These are phyloP conservation scores for Scutellaria barbata DNA, from an alignment of 257 asterid species.

Conservation along the genomic window DNA sequence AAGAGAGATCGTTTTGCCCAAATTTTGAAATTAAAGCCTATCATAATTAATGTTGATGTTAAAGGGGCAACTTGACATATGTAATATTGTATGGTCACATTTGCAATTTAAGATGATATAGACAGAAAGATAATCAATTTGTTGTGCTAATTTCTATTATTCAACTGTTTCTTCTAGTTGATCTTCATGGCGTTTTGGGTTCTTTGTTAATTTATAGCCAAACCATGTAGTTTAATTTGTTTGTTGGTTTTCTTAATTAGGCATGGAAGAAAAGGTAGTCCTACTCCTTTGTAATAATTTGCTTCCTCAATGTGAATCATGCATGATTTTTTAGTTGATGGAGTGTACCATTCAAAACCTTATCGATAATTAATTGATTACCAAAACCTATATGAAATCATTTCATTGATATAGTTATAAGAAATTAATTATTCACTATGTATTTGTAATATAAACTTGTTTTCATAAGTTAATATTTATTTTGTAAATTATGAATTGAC, in stretches of 20 bases:
- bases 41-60: no score
- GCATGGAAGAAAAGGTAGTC: slow-evolving; percentile 23
- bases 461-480: no score
- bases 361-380: no score
- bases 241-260: not conserved
- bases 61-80: not conserved
- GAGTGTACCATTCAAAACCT: not conserved
- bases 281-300: not conserved
- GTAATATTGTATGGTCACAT: not conserved
- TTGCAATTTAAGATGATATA: slow-evolving; percentile 15
- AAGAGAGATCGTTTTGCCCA: no score
- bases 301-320: not conserved
- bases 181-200: not conserved
- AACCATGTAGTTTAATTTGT: not conserved
- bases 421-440: no score
- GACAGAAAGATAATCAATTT: not conserved
- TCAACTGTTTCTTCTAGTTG: not conserved
- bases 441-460: no score
- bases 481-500: no score
- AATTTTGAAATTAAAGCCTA: no score
- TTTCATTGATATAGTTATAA: no score
- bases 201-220: not conserved
- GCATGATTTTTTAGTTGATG: not conserved
- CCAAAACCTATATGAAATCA: no score
- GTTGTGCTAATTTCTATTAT: not conserved